A percentile compares a stretch with the other conserved stretches of the same genome.
Conservation (phyloP, 192 early-diverging fungal species). For the Gaertneriomyces sp. region DNA sequence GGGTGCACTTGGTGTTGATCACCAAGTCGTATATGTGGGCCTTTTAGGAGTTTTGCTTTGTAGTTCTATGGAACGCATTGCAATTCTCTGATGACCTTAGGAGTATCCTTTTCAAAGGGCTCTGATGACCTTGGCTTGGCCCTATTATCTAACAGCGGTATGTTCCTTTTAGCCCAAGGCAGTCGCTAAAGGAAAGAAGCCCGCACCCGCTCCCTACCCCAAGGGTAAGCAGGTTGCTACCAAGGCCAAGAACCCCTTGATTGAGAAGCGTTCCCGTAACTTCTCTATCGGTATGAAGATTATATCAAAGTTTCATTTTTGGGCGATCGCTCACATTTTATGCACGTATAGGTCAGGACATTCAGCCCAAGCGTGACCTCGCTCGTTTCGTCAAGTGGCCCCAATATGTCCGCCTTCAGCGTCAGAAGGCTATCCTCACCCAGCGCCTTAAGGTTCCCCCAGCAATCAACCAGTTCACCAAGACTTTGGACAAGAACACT, state of each 20-base stretch:
- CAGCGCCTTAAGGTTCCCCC: slow-evolving; percentile 99
- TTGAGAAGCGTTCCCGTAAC: slow-evolving; percentile 90
- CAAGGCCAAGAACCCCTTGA: slow-evolving; percentile 75
- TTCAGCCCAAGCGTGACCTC: slow-evolving; percentile 94
- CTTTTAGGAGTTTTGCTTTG: too few species aligned
- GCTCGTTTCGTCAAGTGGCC: slow-evolving; percentile 99
- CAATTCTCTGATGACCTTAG: slow-evolving; percentile 16
- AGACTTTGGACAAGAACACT: slow-evolving; percentile 97
- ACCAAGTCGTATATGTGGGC: too few species aligned
- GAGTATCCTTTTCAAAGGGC: slow-evolving; percentile 12
- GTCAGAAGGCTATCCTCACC: slow-evolving; percentile 95
- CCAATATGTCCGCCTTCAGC: slow-evolving; percentile 97
- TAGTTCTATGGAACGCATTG: too few species aligned
- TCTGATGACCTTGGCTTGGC: slow-evolving; percentile 22
- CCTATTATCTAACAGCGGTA: slow-evolving; percentile 14
- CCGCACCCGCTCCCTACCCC: slow-evolving; percentile 80
- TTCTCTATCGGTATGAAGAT: slow-evolving; percentile 81
- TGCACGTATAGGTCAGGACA: slow-evolving; percentile 68
- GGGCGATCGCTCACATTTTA: slow-evolving; percentile 8
- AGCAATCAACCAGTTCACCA: slow-evolving; percentile 99
- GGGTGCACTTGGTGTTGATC: too few species aligned
- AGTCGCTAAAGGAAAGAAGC: slow-evolving; percentile 69
- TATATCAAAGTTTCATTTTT: neutral
- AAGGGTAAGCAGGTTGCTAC: slow-evolving; percentile 61
- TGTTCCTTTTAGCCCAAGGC: slow-evolving; percentile 29